Evolutionary conservation across 1,284 basidiomycete species (phyloP), one percentile per base, ranked within the genome.

Genomic region (Trametes polyzona): DNA sequence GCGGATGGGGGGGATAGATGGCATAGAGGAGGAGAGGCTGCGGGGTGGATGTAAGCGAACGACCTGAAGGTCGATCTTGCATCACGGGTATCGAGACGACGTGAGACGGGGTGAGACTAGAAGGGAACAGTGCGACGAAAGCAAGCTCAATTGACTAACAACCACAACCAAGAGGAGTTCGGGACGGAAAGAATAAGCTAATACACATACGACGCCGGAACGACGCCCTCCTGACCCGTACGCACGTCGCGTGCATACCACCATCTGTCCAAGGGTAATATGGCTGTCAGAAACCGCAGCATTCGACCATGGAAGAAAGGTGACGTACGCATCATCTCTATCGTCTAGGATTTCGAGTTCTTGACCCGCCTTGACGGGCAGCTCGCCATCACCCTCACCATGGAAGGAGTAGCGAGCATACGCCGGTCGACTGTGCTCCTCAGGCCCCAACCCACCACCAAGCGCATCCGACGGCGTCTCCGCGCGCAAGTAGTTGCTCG

Each of bases 181-280:
- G 55, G 58, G 47, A 58, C n/a, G n/a, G n/a, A 35, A 47, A 46
- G 29, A 51, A 58, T 56, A 47, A 46, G 61, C 80, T 79, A 91
- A 75, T 90, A 91, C 75, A 92, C 78, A 79, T 95, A 96, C 58
- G 93, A 87, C 47, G 92, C 90, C 6, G 93, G 93, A 49, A 96
- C 90, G 23, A 95, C 90, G 27, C 93, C 93, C 75, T 95, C 92
- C 49, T 79, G 81, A 16, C 92, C 90, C 48, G 87, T 87, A 51
- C 82, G 82, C 21, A 84, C 76, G 70, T 95, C 91, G 42, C 92
- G 83, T 53, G 90, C 92, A 68, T 92, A 95, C 93, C 93, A 96
- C 93, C 94, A 96, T 51, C 93, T 94, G 61, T 55, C 40, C 62
- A 48, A 64, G n/a, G n/a, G n/a, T n/a, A 66, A 10, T 2, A 51